Evolutionary conservation across 768 basidiomycete species (phyloP), one percentile per base, ranked within the genome.

Genomic region (Boletus barrowsii): DNA sequence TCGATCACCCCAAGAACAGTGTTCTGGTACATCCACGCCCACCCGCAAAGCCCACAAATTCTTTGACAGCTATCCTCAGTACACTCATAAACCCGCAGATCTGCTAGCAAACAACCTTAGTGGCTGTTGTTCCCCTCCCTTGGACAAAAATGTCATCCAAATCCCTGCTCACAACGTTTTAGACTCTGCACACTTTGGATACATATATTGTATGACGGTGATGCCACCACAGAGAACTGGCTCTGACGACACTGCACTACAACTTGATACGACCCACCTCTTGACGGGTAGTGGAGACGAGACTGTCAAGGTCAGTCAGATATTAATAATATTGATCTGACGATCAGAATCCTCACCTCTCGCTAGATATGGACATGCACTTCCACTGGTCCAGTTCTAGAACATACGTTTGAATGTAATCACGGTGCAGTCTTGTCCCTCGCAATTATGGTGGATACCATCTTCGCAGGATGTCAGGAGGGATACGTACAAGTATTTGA

Each of bases 401-500:
- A 81, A 20, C 83, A 90, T 57, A 83, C 86, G 4, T 91, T 90
- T 56, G 76, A 81, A 29, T 90, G 87, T 62, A 77, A 71, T 50
- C 83, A 83, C 60, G 90, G 93, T 2, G 95, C 93, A 0, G 84
- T 97, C 7, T 76, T 94, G n/a, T 83, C 92, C 0, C 76, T 98
- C 26, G 83, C 83, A 3, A 81, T 82, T 0, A 77, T 79, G 33
- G 87, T 86, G 20, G 90, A 90, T 18, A 90, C 91, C 1, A 77
- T 98, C 20, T 97, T 88, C 63, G 96, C 92, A 8, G 96, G 93
- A 0, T 90, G 94, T 62, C 96, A 98, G 71, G 93, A 93, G 58
- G 96, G 96, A 3, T 86, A 89, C 61, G 90, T 98, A 62, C 88
- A 88, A 58, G 86, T 98, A 5, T 83, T 91, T 72, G 95, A 98